phyloP scores from a whole-genome alignment of 2,329 filamentous ascomycete genomes.

The Diaporthe vexans region DNA sequence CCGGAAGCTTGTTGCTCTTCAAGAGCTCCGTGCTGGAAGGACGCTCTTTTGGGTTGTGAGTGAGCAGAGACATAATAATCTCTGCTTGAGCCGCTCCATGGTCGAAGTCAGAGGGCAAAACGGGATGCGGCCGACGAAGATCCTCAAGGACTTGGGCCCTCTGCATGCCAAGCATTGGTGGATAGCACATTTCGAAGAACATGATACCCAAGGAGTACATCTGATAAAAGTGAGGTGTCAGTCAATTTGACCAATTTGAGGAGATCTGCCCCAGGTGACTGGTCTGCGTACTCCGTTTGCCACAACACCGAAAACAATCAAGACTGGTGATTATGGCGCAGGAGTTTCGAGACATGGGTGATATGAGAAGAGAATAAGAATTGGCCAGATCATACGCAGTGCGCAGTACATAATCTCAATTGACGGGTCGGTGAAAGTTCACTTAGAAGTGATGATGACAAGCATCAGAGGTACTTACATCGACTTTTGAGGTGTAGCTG shows the following conservation, averaged over 20 bases:
- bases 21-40: constrained; percentile 87
- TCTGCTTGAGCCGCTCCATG: constrained; percentile 80
- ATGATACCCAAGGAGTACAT: constrained; percentile 99
- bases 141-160: constrained; percentile 74
- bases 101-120: constrained; percentile 81
- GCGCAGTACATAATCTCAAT: background rate
- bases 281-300: background rate
- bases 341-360: background rate
- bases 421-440: background rate
- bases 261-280: background rate
- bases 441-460: background rate
- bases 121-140: constrained; percentile 76
- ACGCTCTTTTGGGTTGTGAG: constrained; percentile 84
- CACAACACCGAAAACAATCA: background rate
- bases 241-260: background rate
- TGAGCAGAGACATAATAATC: constrained; percentile 85
- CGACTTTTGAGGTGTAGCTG: constrained; percentile 92
- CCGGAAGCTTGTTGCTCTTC: constrained; percentile 86
- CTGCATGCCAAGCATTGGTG: constrained; percentile 73
- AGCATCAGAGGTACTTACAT: constrained; percentile 67
- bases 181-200: constrained; percentile 97
- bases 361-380: background rate
- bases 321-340: background rate
- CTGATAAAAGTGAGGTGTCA: constrained; percentile 51
- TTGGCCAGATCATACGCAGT: background rate